These are phyloP conservation scores for Plasmodium ovale DNA, from an alignment of 169 alveolate genomes.

Conservation along the genomic window DNA sequence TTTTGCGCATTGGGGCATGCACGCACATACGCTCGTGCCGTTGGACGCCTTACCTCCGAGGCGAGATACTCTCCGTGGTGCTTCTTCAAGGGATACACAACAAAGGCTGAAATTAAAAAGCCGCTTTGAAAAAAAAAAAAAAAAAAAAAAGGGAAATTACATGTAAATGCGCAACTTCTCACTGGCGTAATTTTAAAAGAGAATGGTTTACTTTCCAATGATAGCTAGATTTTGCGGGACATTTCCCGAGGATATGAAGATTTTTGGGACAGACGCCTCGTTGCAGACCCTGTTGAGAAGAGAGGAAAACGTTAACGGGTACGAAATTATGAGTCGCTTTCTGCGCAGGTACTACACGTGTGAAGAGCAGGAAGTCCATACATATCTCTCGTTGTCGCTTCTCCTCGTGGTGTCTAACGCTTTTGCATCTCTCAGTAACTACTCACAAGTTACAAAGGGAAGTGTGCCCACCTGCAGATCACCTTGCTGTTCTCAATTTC, in stretches of 20 bases:
- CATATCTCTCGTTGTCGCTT: background rate
- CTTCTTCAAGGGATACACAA: slow-evolving; percentile 66
- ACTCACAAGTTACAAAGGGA: no score
- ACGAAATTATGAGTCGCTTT: background rate
- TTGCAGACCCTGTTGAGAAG: slow-evolving; percentile 31
- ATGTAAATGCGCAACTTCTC: no score
- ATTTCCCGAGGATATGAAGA: slow-evolving; percentile 42
- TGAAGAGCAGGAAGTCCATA: no score
- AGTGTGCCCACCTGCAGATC: slow-evolving; percentile 39
- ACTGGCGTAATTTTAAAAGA: no score
- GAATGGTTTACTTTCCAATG: slow-evolving; percentile 65
- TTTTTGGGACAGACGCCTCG: slow-evolving; percentile 70
- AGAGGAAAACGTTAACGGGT: background rate
- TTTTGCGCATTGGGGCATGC: background rate
- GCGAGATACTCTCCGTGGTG: slow-evolving; percentile 66
- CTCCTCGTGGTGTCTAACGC: background rate
- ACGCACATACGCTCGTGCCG: background rate
- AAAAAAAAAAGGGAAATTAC: background rate
- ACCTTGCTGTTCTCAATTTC: slow-evolving; percentile 47
- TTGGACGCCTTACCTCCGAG: slow-evolving; percentile 38
- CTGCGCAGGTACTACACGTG: no score
- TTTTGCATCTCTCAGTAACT: background rate
- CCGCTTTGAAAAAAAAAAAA: slow-evolving; percentile 37
- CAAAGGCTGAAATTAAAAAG: slow-evolving; percentile 73
- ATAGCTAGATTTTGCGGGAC: slow-evolving; percentile 54